Conservation (phyloP, 306 rosid species). For the Styphnolobium japonicum region DNA sequence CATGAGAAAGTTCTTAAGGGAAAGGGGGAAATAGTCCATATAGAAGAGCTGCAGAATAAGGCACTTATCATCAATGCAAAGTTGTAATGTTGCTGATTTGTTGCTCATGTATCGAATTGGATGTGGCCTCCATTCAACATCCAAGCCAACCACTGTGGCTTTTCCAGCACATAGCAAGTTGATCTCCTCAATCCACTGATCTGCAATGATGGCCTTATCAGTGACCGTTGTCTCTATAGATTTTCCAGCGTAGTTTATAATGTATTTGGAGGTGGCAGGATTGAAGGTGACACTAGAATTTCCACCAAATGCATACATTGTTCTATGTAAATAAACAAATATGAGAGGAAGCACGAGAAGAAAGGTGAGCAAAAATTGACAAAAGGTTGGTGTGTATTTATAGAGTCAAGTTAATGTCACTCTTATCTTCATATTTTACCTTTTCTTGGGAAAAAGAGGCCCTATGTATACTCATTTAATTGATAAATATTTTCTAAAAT, state of each 20-base stretch:
- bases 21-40: background rate
- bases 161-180: background rate
- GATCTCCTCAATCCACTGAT: slow-evolving; percentile 4
- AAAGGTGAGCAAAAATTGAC: no score
- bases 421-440: no score
- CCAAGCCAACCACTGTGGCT: background rate
- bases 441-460: no score
- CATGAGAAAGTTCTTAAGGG: background rate
- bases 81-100: slow-evolving; percentile 1
- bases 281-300: background rate
- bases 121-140: slow-evolving; percentile 1
- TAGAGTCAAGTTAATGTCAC: no score
- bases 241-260: background rate
- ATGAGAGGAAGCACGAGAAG: no score
- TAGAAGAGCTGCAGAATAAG: background rate
- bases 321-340: no score
- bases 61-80: background rate
- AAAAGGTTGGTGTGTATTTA: no score
- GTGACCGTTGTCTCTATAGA: background rate
- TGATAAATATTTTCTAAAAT: no score
- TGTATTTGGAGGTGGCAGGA: background rate
- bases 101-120: background rate
- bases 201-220: background rate
- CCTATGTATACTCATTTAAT: no score
- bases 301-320: background rate